A percentile compares a stretch with the other conserved stretches of the same genome.
phyloP scores from a whole-genome alignment of 306 rosid genomes.

The Vicia sativa region DNA sequence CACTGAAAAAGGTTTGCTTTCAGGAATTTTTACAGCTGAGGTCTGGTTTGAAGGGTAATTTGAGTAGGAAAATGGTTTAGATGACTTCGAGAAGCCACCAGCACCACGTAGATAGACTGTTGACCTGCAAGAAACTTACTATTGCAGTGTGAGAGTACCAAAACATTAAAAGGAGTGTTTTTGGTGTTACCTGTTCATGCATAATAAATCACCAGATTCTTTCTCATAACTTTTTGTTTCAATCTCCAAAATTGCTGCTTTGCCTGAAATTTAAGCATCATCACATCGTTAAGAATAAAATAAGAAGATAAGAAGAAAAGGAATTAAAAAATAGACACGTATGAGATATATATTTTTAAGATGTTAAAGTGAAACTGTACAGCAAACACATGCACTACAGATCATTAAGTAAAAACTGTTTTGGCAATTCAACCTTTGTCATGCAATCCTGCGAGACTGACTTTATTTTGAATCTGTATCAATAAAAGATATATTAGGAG shows the following conservation, averaged over 20 bases:
- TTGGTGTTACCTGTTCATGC: conserved; percentile 80
- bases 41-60: conserved; percentile 65
- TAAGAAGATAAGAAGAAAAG: conserved; percentile 12
- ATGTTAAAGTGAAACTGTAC: conserved; percentile 32
- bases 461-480: conserved; percentile 66
- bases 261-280: conserved; percentile 58
- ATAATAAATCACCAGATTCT: conserved; percentile 74
- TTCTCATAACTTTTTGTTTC: conserved; percentile 88
- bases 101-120: conserved; percentile 84
- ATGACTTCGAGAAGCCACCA: conserved; percentile 94
- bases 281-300: conserved; percentile 20
- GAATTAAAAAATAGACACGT: background rate
- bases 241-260: conserved; percentile 90
- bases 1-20: conserved; percentile 68
- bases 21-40: conserved; percentile 62
- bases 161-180: conserved; percentile 30
- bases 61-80: conserved; percentile 73
- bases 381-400: conserved; percentile 31
- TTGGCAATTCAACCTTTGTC: conserved; percentile 75
- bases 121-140: conserved; percentile 54
- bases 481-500: conserved; percentile 36
- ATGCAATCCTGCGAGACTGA: conserved; percentile 84
- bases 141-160: conserved; percentile 39
- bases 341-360: conserved; percentile 22
- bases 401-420: conserved; percentile 31